Percentiles rank a stretch among this genome's conserved stretches.
These are phyloP conservation scores for Carallia pectinifolia DNA, from an alignment of 345 rosid species.

Conservation along the genomic window DNA sequence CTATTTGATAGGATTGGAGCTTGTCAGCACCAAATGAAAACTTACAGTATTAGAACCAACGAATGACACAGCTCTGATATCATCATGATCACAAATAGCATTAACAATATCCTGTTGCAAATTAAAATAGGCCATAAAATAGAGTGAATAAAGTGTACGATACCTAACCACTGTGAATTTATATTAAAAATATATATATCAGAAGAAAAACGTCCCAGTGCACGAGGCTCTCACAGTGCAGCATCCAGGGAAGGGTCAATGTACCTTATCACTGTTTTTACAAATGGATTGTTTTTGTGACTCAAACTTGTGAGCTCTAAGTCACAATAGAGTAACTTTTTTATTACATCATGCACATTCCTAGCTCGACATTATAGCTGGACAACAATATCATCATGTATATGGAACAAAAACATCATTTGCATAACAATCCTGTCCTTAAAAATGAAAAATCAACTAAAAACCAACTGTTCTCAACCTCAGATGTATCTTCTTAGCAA, in stretches of 20 bases:
- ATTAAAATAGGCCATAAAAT: constrained; percentile 13
- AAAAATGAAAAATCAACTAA: neutral
- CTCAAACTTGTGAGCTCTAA: no score
- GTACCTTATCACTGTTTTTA: no score
- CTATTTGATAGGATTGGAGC: neutral
- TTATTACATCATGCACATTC: no score
- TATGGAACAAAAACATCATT: no score
- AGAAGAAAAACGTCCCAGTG: no score
- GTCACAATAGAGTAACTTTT: no score
- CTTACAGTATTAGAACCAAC: constrained; percentile 96
- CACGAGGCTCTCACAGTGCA: no score
- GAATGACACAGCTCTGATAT: constrained; percentile 85
- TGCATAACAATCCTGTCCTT: neutral
- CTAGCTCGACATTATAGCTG: no score
- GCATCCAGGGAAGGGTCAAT: no score
- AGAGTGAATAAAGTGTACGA: neutral
- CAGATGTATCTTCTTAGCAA: neutral
- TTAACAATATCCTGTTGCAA: constrained; percentile 75
- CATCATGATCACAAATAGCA: constrained; percentile 85
- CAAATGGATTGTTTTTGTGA: no score
- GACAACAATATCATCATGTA: no score
- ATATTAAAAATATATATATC: no score
- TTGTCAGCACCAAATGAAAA: constrained; percentile 1
- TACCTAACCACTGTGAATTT: neutral
- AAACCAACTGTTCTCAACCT: neutral